Evolutionary conservation across 108 stramenopile species (phyloP), one percentile per base, ranked within the genome.

Genomic region (Poteriospumella lacustris): DNA sequence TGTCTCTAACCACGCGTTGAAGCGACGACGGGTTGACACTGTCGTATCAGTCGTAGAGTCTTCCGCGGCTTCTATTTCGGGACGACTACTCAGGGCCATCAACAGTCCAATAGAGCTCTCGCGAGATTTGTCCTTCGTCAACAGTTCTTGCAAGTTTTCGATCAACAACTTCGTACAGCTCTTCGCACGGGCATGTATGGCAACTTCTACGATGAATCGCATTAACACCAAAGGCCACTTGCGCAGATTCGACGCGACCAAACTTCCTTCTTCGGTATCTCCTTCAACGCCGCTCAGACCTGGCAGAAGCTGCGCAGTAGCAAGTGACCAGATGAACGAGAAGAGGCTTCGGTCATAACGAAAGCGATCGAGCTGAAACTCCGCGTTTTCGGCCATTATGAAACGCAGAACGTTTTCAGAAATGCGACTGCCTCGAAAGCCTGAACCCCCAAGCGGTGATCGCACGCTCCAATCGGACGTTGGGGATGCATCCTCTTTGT

Each of bases 311-410:
- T 36, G 34, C 64, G 24, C 15, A 34, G 15, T 34, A 42, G 47
- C 41, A 73, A 34, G 9, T 73, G 3, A n/a, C 70, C 70, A 73
- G 9, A 34, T 12, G 36, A 73, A 73, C 70, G 5, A 42, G 28
- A 73, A 5, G 33, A 33, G 47, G 3, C 9, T 56, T 52, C 5
- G 9, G 36, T 56, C 12, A 38, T 33, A 73, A 29, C 28, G 43
- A 44, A 56, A 52, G 12, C 70, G 70, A 56, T 73, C 70, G 5
- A 12, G 12, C 31, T 52, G 43, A 24, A 73, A 73, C 36, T 73
- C 70, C 9, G 70, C 36, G 42, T 73, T 73, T 73, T 73, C 70
- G 5, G 44, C 36, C 70, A n/a, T 33, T 28, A 73, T 31, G 31
- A 34, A n/a, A 42, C 33, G 31, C 36, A 34, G 12, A 5, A 73